Conservation (phyloP, 75 land plant species). For the Picea glauca region DNA sequence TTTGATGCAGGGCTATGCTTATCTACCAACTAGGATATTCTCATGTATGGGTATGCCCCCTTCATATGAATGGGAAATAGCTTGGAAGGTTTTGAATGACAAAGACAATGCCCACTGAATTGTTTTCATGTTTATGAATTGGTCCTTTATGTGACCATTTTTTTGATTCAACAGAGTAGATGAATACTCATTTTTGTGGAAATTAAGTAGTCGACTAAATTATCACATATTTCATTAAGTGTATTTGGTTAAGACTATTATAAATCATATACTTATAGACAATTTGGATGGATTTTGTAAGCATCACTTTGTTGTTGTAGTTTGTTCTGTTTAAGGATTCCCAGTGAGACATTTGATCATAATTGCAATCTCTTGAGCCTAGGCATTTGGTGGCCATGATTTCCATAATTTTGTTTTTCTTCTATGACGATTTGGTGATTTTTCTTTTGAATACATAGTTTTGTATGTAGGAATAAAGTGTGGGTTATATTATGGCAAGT, state of each 20-base stretch:
- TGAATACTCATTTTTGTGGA: conserved; percentile 8
- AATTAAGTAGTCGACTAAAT: neutral
- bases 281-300: neutral
- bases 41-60: conserved; percentile 32
- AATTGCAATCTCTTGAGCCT: neutral
- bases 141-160: conserved; percentile 65
- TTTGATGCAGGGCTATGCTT: conserved; percentile 67
- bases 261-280: neutral
- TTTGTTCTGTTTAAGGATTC: neutral
- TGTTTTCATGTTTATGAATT: conserved; percentile 71
- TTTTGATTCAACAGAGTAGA: conserved; percentile 37
- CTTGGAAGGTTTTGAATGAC: conserved; percentile 84
- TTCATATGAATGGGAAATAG: conserved; percentile 28
- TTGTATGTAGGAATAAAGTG: no score
- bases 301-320: neutral
- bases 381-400: neutral
- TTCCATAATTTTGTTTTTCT: neutral
- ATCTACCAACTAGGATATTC: conserved; percentile 72
- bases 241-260: neutral
- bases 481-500: no score
- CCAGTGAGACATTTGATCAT: neutral
- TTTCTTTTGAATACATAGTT: neutral
- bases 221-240: neutral
- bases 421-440: neutral
- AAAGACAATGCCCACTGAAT: conserved; percentile 67